Evolutionary conservation across 2,329 filamentous ascomycete species (phyloP), one percentile per base, ranked within the genome.

Genomic region (Hypoxylon sp.): DNA sequence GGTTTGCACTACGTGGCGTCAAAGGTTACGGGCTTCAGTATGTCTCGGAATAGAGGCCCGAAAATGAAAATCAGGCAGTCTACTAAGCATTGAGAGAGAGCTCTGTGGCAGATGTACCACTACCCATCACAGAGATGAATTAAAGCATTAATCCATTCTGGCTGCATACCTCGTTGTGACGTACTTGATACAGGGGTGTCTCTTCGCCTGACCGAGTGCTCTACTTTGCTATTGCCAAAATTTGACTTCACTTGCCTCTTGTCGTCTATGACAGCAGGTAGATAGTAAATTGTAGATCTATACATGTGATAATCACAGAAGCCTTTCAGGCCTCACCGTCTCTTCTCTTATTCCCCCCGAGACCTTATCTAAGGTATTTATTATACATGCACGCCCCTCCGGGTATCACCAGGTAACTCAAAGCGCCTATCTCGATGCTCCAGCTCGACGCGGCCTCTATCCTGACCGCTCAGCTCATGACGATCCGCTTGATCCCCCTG

Each of bases 1-100:
- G 56, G 42, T 58, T 64, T 64, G 57, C 60, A 70, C 51, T 10
- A 59, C n/a, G 27, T 20, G 44, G 67, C 55, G 55, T 57, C 40
- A 57, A 46, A 46, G 55, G 55, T 25, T 30, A 17, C 17, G 33
- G 53, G 40, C 40, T 61, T 62, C 20, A 20, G 54, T 66, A 42
- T 53, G 53, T 27, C 31, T 58, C 30, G 46, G 13, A 64, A 42
- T 25, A 44, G 54, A 44, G n/a, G 33, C 46, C 56, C 30, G 10
- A 57, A 68, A 54, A 35, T 51, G 17, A 50, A 46, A 50, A 40
- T 53, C 13, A 31, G 60, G 35, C 50, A 57, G 53, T 64, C 35
- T 48, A 44, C 48, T n/a, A 54, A 48, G 48, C 54, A 44, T 44
- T 3, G 27, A 3, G 46, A 44, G 40, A 53, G 22, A 20, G 61